Evolutionary conservation across 352 stramenopile genomes (phyloP).

Genomic region (Peronosclerospora sorghi): DNA sequence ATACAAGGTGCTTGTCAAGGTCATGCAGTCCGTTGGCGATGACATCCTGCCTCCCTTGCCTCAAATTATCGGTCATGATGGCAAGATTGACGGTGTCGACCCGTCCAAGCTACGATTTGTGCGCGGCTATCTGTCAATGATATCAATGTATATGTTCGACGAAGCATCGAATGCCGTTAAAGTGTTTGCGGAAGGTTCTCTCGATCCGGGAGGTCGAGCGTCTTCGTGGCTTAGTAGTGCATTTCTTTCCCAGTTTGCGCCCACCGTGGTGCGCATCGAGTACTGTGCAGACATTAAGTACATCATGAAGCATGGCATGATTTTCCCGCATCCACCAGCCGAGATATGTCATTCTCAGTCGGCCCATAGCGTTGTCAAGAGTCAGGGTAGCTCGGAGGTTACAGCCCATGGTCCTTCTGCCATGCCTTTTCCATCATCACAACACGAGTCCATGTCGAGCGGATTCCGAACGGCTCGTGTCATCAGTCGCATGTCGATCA

Average conservation of each 20-base stretch:
- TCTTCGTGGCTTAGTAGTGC: constrained; percentile 41
- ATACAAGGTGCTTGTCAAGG: constrained; percentile 48
- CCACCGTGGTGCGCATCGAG: constrained; percentile 47
- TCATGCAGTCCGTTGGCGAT: constrained; percentile 46
- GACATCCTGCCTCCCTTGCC: constrained; percentile 28
- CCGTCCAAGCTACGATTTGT: constrained; percentile 40
- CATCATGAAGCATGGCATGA: constrained; percentile 65
- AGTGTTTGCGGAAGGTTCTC: constrained; percentile 48
- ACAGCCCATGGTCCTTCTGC: constrained; percentile 15
- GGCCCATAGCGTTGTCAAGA: constrained; percentile 18
- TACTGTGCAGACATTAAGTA: constrained; percentile 71
- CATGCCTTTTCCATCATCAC: constrained; percentile 12
- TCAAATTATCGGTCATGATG: constrained; percentile 18
- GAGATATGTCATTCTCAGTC: constrained; percentile 18
- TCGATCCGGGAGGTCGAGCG: constrained; percentile 40
- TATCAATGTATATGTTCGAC: constrained; percentile 57
- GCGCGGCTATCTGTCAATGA: constrained; percentile 39
- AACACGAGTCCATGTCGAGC: constrained; percentile 10
- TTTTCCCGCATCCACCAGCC: constrained; percentile 39
- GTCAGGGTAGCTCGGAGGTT: constrained; percentile 24
- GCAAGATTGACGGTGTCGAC: constrained; percentile 19
- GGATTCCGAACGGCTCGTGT: constrained; percentile 4
- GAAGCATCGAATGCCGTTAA: constrained; percentile 39
- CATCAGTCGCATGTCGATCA: constrained; percentile 18
- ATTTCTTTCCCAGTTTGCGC: constrained; percentile 54